These are phyloP conservation scores for Yarrowia sp. DNA, from an alignment of 805 yeast species.

Conservation along the genomic window DNA sequence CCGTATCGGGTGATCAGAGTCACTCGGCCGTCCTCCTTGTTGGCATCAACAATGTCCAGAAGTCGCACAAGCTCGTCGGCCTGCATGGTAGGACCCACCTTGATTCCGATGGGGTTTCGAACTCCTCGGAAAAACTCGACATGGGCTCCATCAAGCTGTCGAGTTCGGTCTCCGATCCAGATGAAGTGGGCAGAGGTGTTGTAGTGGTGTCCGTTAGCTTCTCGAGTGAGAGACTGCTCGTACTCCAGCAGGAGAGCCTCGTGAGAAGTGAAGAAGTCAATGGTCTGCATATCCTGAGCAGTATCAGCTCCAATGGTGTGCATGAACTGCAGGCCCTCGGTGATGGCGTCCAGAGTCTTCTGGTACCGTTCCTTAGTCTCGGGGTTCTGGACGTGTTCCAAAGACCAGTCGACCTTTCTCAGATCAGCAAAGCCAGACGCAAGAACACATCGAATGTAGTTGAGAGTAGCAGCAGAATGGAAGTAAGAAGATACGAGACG, in stretches of 20 bases:
- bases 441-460: conserved; percentile 51
- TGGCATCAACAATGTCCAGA: conserved; percentile 53
- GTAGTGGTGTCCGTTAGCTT: conserved; percentile 49
- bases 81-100: conserved; percentile 55
- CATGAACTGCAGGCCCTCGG: conserved; percentile 52
- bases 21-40: conserved; percentile 51
- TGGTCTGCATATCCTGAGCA: conserved; percentile 46
- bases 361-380: conserved; percentile 53
- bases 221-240: conserved; percentile 53
- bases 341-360: conserved; percentile 49
- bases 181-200: conserved; percentile 55
- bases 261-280: conserved; percentile 54
- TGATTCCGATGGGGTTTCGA: conserved; percentile 54
- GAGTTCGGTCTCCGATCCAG: conserved; percentile 56
- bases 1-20: conserved; percentile 56
- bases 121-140: conserved; percentile 56
- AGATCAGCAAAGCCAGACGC: conserved; percentile 54
- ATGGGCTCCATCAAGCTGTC: conserved; percentile 56
- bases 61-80: conserved; percentile 51
- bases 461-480: conserved; percentile 56
- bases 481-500: conserved; percentile 54
- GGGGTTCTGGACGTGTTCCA: conserved; percentile 52
- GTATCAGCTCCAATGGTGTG: conserved; percentile 52
- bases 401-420: conserved; percentile 53
- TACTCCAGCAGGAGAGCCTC: conserved; percentile 54